Base-by-base conservation (phyloP, 2,329 filamentous ascomycete species). In the Arthrobotrys sinensis region DNA sequence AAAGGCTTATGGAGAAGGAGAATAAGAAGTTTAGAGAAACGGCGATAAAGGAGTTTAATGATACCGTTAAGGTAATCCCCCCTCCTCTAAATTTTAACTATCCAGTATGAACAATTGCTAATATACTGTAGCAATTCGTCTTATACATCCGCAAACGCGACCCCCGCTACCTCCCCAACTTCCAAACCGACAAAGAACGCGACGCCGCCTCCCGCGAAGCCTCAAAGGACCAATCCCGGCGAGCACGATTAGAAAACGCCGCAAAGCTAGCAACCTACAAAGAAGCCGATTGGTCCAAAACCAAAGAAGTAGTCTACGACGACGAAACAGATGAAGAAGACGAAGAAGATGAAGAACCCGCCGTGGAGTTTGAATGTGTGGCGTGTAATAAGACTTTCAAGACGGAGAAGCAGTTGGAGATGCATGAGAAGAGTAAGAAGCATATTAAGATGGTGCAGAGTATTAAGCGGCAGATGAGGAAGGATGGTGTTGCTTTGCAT, bases 361-460 rank as follows among this genome's bases (percentile, higher is more conserved):
- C 88, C 2, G 88, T 91, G 80, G 85, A 90, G 34, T 88, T 93
- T 66, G 91, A 91, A 81, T 98, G 96, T 83, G 88, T 91, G 1
- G 89, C 90, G 3, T 98, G 96, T 84, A 88, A 90, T 80, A 93
- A 92, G 80, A 88, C 85, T 0, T 99, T 98, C 85, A 89, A 97
- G 85, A 98, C 94, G 82, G 92, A 97, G 83, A 94, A 93, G 80
- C 95, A 98, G 83, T 94, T 92, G 78, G 91, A 96, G 82, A 91
- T 92, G 2, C 96, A 99, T 82, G 94, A 97, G 85, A 93, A 92
- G 85, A 98, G 95, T 87, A 99, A 97, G 84, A 99, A 98, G 85
- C 96, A 99, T 82, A 85, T 91, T 79, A 98, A 97, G 83, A 91
- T 93, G 1, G 88, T 97, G 5, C 91, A 94, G 80, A 89, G 94